Evolutionary conservation across 169 alveolate genomes (phyloP), one percentile per base, ranked within the genome.

Genomic region (Amoebophrya sp.): DNA sequence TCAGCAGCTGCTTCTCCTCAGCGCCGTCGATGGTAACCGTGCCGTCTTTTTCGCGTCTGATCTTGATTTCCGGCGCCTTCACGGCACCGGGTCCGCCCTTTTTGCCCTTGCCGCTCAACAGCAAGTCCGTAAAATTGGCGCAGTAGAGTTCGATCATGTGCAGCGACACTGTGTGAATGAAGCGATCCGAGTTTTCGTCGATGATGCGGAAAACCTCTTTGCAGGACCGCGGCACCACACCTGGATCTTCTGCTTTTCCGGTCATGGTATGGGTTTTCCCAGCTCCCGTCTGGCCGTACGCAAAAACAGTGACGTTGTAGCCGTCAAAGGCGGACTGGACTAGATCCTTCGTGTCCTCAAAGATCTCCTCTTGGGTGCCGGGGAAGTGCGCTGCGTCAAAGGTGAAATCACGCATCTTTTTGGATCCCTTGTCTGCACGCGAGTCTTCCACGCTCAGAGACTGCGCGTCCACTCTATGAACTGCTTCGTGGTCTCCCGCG

Each of bases 301-400:
- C 18, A 18, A 92, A 92, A 89, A 92, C 90, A 76, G 94, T 92
- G 78, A 92, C 94, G 53, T 92, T 92, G 92, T 92, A 89, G 40
- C 94, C 94, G 89, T 92, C 94, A 38, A 92, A 83, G 0, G 94
- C 92, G 29, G 91, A 65, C 78, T 92, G 94, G 89, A 92, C 92
- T 78, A 92, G 33, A 40, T 78, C 92, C 38, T 26, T 39, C 34
- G 92, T 89, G 89, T 92, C 94, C 92, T 6, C 89, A 26, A 65
- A 65, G 39, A 65, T 36, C 33, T 65, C 89, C 65, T 6, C 65
- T 47, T 47, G 65, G 29, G 65, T 47, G 65, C 29, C 6, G 29
- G 65, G 65, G 65, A 47, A 47, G 65, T 12, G 18, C 29, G 29
- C 6, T 12, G 65, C 6, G 65, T 47, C 65, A 18, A 47, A 47